A percentile compares a stretch with the other conserved stretches of the same genome.
Evolutionary conservation across 805 yeast genomes (phyloP).

Genomic region (Ogataea wickerhamii): DNA sequence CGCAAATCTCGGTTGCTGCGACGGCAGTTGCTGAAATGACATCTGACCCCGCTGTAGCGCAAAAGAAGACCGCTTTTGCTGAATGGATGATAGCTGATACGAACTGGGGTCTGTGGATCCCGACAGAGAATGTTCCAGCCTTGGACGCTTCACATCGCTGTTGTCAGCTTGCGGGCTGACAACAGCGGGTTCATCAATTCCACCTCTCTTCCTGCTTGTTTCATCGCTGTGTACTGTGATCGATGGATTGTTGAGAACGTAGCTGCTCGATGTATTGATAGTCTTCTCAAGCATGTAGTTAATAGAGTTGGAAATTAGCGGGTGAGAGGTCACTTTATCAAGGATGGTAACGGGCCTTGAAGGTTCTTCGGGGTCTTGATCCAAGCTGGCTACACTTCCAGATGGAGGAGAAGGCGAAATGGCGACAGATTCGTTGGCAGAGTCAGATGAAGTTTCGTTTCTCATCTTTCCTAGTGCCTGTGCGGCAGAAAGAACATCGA

Average conservation of each 20-base stretch:
- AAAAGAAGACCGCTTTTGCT: not conserved
- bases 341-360: constrained; percentile 24
- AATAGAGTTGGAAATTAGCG: constrained; percentile 35
- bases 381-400: no score
- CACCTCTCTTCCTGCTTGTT: constrained; percentile 13
- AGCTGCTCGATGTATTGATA: constrained; percentile 27
- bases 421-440: not conserved
- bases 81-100: constrained; percentile 1
- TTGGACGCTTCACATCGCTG: constrained; percentile 16
- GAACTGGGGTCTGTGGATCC: constrained; percentile 5
- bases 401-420: not conserved
- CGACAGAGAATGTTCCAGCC: constrained; percentile 13
- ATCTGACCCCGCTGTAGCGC: not conserved
- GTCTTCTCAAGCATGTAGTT: constrained; percentile 36
- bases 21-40: constrained; percentile 1
- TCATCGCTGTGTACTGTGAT: constrained; percentile 4
- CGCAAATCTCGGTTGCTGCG: constrained; percentile 14
- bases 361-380: not conserved
- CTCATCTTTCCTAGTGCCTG: constrained; percentile 30
- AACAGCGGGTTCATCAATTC: constrained; percentile 7
- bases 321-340: constrained; percentile 36
- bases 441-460: constrained; percentile 4
- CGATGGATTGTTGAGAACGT: constrained; percentile 12
- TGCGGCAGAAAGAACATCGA: constrained; percentile 27
- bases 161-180: constrained; percentile 4